Conservation (phyloP, 148 eudicot genomes). For the Suaeda aralocaspica region DNA sequence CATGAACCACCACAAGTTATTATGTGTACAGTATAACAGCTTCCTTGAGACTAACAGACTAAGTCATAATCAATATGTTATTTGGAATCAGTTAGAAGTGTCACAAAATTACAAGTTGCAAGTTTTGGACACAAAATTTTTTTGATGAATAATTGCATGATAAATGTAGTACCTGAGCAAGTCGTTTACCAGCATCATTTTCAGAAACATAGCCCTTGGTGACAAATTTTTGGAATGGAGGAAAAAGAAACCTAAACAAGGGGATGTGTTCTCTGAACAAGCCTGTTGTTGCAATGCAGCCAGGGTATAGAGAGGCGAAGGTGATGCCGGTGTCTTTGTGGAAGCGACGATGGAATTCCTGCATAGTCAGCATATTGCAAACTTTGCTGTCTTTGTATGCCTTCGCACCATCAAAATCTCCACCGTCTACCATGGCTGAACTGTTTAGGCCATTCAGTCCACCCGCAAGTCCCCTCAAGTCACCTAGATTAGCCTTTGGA, state of each 20-base stretch:
- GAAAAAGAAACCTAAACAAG: constrained; percentile 70
- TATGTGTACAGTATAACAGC: no score
- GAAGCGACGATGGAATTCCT: constrained; percentile 73
- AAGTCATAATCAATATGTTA: no score
- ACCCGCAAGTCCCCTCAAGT: constrained; percentile 75
- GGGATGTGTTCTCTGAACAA: constrained; percentile 82
- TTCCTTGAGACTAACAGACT: no score
- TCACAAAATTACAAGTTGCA: no score
- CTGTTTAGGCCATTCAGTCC: constrained; percentile 69
- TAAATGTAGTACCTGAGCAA: constrained; percentile 84
- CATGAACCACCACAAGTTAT: background rate
- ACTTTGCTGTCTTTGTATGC: constrained; percentile 95
- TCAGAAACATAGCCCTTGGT: constrained; percentile 88
- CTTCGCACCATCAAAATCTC: constrained; percentile 86
- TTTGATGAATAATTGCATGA: no score
- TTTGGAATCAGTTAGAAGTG: no score
- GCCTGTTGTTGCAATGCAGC: constrained; percentile 89
- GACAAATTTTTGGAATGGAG: constrained; percentile 82
- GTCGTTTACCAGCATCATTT: constrained; percentile 78
- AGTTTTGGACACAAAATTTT: no score
- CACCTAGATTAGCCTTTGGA: constrained; percentile 89
- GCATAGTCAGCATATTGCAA: constrained; percentile 95
- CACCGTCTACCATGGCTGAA: constrained; percentile 90
- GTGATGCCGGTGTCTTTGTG: constrained; percentile 79
- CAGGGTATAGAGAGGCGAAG: constrained; percentile 84